phyloP scores from a whole-genome alignment of 768 basidiomycete species.

The Auricularia sp. region DNA sequence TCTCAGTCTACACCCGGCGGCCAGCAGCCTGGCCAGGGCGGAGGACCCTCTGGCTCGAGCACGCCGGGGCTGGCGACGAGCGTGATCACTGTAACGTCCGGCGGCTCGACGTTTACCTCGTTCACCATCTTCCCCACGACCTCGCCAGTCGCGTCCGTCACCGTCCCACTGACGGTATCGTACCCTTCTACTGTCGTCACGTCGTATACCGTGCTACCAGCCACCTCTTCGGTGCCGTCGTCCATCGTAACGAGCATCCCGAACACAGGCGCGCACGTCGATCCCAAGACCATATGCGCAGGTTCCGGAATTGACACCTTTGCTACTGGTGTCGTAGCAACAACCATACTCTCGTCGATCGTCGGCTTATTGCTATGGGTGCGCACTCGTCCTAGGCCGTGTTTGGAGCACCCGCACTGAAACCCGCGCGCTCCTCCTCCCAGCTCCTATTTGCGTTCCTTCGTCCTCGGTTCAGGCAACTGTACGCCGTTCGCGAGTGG shows the following conservation, averaged over 20 bases:
- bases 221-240: neutral
- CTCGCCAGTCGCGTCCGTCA: neutral
- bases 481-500: constrained; percentile 69
- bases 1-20: neutral
- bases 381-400: constrained; percentile 18
- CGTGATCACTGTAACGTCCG: neutral
- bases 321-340: constrained; percentile 49
- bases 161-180: neutral
- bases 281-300: constrained; percentile 36
- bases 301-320: constrained; percentile 56
- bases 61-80: neutral
- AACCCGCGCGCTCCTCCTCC: neutral
- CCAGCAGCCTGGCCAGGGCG: neutral
- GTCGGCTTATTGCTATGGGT: constrained; percentile 65
- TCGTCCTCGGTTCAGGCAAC: constrained; percentile 58
- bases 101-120: neutral
- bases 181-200: neutral
- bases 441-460: constrained; percentile 59
- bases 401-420: constrained; percentile 2
- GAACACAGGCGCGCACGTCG: neutral
- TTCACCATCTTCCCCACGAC: neutral
- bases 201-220: neutral
- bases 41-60: neutral
- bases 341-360: constrained; percentile 44
- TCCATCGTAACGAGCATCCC: neutral